phyloP scores from a whole-genome alignment of 345 rosid genomes.

The Hevea brasiliensis region DNA sequence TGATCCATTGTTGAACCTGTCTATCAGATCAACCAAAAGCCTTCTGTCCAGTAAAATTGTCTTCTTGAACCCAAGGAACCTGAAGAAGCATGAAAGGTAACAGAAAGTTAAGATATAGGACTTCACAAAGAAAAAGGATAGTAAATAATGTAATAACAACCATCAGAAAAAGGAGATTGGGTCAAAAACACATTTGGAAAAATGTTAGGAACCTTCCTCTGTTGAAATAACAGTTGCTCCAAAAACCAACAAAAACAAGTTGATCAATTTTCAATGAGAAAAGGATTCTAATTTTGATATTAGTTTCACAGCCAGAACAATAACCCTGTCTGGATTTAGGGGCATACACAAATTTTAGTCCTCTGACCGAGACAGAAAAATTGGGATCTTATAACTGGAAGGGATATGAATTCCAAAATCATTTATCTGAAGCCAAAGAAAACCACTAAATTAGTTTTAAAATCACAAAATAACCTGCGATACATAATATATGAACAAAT shows the following conservation, averaged over 20 bases:
- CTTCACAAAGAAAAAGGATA: background rate
- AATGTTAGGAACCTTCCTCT: background rate
- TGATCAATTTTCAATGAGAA: background rate
- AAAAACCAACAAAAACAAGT: background rate
- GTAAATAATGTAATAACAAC: too few relatives aligned
- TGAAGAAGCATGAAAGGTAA: conserved; percentile 24
- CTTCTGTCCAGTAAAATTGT: conserved; percentile 72
- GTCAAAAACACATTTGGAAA: background rate
- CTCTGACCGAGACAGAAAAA: conserved; percentile 9
- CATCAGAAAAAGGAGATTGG: background rate
- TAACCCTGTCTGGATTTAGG: conserved; percentile 3
- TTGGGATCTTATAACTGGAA: conserved; percentile 1
- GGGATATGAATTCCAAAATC: conserved; percentile 18
- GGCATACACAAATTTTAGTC: conserved; percentile 13
- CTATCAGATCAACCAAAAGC: conserved; percentile 79
- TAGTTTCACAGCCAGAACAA: conserved; percentile 15
- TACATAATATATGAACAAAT: background rate
- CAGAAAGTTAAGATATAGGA: background rate
- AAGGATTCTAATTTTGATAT: background rate
- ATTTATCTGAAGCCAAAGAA: conserved; percentile 21
- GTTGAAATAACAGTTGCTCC: background rate
- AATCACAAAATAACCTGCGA: background rate
- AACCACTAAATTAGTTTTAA: conserved; percentile 1
- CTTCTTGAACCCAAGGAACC: conserved; percentile 87
- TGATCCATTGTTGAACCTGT: conserved; percentile 56